phyloP scores from a whole-genome alignment of 2,329 filamentous ascomycete species.

The Fusarium irregulare region DNA sequence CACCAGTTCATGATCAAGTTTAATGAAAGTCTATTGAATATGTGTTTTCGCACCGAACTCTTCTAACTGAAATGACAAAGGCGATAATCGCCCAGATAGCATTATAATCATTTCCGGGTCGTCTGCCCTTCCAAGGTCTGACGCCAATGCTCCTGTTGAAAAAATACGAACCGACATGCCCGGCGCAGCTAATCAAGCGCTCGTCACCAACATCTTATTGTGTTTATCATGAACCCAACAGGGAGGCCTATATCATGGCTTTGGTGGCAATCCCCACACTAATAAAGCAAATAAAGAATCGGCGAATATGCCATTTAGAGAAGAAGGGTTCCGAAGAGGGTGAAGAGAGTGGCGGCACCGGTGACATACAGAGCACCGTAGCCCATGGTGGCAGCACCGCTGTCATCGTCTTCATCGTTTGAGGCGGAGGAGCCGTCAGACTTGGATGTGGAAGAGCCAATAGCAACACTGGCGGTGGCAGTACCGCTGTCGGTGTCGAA shows the following conservation, averaged over 20 bases:
- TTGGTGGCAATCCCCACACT: slow-evolving; percentile 20
- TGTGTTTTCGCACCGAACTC: slow-evolving; percentile 30
- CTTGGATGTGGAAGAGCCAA: slow-evolving; percentile 49
- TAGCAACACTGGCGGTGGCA: slow-evolving; percentile 57
- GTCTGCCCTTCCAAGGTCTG: slow-evolving; percentile 41
- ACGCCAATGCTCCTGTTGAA: slow-evolving; percentile 45
- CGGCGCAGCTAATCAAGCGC: slow-evolving; percentile 41
- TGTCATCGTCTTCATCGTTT: slow-evolving; percentile 46
- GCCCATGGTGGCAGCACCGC: slow-evolving; percentile 47
- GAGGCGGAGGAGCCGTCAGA: slow-evolving; percentile 17
- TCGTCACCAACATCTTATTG: slow-evolving; percentile 30
- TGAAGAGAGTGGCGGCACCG: slow-evolving; percentile 51
- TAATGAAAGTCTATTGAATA: slow-evolving; percentile 43
- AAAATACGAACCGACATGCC: slow-evolving; percentile 41
- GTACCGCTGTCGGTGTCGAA: slow-evolving; percentile 60
- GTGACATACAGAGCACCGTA: slow-evolving; percentile 52
- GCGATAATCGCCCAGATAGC: slow-evolving; percentile 44
- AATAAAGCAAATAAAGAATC: slow-evolving; percentile 26
- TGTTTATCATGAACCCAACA: slow-evolving; percentile 39
- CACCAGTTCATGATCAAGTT: neutral
- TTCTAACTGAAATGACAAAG: slow-evolving; percentile 41
- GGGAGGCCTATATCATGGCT: slow-evolving; percentile 13
- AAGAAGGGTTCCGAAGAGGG: slow-evolving; percentile 54
- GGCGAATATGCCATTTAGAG: slow-evolving; percentile 48
- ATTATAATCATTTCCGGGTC: slow-evolving; percentile 46